phyloP scores from a whole-genome alignment of 257 asterid genomes.

The Solanum commersonii region DNA sequence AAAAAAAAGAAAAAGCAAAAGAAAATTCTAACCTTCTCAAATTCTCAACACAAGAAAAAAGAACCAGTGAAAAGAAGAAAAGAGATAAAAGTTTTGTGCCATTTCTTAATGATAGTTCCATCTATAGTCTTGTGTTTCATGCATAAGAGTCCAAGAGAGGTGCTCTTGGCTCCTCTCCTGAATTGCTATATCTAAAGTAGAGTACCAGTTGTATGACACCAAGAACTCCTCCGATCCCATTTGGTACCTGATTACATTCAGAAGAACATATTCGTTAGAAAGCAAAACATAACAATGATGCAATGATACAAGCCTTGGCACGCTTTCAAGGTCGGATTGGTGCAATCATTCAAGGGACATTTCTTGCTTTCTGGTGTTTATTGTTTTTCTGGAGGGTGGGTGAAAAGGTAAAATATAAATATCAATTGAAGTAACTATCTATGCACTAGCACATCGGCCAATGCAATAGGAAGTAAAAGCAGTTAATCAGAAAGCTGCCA shows the following conservation, averaged over 20 bases:
- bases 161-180: conserved; percentile 24
- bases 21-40: not conserved
- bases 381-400: not conserved
- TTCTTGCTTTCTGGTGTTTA: not conserved
- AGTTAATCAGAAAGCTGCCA: not conserved
- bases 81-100: not conserved
- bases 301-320: not conserved
- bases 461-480: not conserved
- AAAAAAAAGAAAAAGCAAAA: not conserved
- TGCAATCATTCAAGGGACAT: not conserved
- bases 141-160: conserved; percentile 55
- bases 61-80: not conserved
- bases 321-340: not conserved
- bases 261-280: not conserved
- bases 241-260: conserved; percentile 46
- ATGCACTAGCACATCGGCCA: conserved; percentile 28
- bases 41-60: not conserved
- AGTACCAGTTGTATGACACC: conserved; percentile 59
- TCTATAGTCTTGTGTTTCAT: conserved; percentile 5
- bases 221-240: conserved; percentile 77
- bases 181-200: conserved; percentile 47
- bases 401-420: not conserved
- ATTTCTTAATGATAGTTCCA: not conserved
- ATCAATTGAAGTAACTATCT: conserved; percentile 13
- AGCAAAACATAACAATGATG: not conserved